Evolutionary conservation across 192 early-diverging fungal genomes (phyloP).

Genomic region (Coemansia guatemalensis): DNA sequence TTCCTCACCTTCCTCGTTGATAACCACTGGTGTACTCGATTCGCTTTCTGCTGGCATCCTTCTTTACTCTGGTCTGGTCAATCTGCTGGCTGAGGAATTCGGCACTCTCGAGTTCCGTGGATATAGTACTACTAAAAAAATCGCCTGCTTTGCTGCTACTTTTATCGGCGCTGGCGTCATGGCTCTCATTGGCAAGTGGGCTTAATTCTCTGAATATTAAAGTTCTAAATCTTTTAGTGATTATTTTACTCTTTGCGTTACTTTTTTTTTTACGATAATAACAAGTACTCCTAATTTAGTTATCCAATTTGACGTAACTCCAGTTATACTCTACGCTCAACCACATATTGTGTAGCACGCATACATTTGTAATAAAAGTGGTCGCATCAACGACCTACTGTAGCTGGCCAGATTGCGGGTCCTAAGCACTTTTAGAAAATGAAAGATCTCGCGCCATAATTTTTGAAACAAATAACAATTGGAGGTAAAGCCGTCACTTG

Average conservation of each 20-base stretch:
- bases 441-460: no score
- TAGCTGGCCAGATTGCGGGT: no score
- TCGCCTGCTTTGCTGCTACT: conserved; percentile 58
- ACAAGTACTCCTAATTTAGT: not conserved
- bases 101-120: conserved; percentile 59
- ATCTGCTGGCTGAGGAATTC: conserved; percentile 70
- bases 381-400: no score
- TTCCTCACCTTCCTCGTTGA: conserved; percentile 59
- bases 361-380: no score
- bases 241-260: not conserved
- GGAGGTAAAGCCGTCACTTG: not conserved
- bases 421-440: no score
- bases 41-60: conserved; percentile 80
- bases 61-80: conserved; percentile 73
- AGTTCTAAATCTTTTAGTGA: no score
- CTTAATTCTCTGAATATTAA: conserved; percentile 37
- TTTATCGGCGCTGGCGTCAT: conserved; percentile 73
- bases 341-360: no score
- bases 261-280: conserved; percentile 8
- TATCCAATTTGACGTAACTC: not conserved
- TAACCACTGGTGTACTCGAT: conserved; percentile 70
- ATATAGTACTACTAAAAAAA: conserved; percentile 45
- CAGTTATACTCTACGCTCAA: no score
- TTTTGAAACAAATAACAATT: conserved; percentile 1
- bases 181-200: conserved; percentile 78